Conservation (phyloP, 805 yeast species). For the Saccharomycopsis lassenensis region DNA sequence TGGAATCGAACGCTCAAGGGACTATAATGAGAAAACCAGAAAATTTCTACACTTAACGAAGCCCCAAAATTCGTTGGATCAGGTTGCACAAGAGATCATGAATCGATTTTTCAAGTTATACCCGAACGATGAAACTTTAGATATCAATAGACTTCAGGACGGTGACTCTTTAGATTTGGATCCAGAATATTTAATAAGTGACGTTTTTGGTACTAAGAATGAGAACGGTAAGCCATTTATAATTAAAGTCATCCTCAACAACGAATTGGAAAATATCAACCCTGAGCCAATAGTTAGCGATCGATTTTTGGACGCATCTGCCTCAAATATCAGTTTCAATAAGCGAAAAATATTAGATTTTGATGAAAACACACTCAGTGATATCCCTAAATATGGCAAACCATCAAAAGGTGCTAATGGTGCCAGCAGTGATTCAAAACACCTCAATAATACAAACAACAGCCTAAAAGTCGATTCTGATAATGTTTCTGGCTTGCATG, state of each 20-base stretch:
- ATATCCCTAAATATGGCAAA: too few species aligned
- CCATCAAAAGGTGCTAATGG: too few species aligned
- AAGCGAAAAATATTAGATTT: slow-evolving; percentile 3
- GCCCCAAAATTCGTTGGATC: slow-evolving; percentile 21
- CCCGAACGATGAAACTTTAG: slow-evolving; percentile 28
- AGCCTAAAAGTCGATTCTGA: too few species aligned
- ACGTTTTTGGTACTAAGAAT: slow-evolving; percentile 23
- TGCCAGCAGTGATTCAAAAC: too few species aligned
- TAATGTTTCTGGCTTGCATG: too few species aligned
- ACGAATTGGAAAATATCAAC: slow-evolving; percentile 13
- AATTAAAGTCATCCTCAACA: slow-evolving; percentile 15
- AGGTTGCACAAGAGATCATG: slow-evolving; percentile 26
- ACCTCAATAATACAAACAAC: too few species aligned
- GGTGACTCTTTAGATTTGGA: slow-evolving; percentile 31
- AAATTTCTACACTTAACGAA: slow-evolving; percentile 32
- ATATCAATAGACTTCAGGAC: slow-evolving; percentile 31
- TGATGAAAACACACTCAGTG: background rate
- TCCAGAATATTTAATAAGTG: slow-evolving; percentile 31
- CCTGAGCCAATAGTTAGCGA: background rate
- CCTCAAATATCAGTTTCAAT: background rate
- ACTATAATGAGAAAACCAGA: slow-evolving; percentile 11
- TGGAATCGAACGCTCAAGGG: background rate
- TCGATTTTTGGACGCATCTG: background rate
- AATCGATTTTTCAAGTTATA: slow-evolving; percentile 28
- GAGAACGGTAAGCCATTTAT: background rate